Evolutionary conservation across 2,329 filamentous ascomycete species (phyloP), one percentile per base, ranked within the genome.

Genomic region (Beauveria sp.): DNA sequence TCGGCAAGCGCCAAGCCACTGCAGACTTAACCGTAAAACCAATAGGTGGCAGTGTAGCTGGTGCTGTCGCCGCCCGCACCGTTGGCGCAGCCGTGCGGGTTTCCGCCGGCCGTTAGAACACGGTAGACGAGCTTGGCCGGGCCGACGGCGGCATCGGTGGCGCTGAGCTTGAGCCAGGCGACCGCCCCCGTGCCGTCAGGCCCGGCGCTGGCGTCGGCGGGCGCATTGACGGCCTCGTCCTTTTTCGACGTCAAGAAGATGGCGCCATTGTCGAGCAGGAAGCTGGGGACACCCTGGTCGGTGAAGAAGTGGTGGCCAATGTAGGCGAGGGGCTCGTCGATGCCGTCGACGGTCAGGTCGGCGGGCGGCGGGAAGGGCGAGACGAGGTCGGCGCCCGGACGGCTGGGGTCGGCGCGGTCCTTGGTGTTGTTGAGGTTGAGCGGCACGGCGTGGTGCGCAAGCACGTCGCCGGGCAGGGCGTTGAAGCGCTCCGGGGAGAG

Each of bases 241-340:
- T 85, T 85, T 70, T 78, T 79, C 60, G 69, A 76, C 65, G 79
- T 72, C 68, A 77, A 70, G 66, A 75, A 71, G 34, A 72, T 68
- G 42, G 70, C 67, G 45, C 72, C 69, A 7, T 67, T 70, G 56
- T 73, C 69, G 43, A 90, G 76, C 62, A 83, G 77, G 70, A 90
- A 91, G 14, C 79, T 84, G 1, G 88, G 88, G 0, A 76, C 72
- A 64, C 79, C 73, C 50, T 68, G 65, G 52, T 64, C 63, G 72
- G 81, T 81, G 78, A 91, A 91, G 80, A 79, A 89, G 78, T 91
- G 88, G 67, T 84, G 79, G 34, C 88, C 88, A 16, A 86, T 70
- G 67, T 80, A 78, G 54, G 74, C 72, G 6, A 81, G 62, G 2
- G 69, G 64, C 58, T n/a, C 2, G 40, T 40, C 28, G 70, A 70